Evolutionary conservation across 2,329 filamentous ascomycete genomes (phyloP).

Genomic region (Xylariaceae sp.): DNA sequence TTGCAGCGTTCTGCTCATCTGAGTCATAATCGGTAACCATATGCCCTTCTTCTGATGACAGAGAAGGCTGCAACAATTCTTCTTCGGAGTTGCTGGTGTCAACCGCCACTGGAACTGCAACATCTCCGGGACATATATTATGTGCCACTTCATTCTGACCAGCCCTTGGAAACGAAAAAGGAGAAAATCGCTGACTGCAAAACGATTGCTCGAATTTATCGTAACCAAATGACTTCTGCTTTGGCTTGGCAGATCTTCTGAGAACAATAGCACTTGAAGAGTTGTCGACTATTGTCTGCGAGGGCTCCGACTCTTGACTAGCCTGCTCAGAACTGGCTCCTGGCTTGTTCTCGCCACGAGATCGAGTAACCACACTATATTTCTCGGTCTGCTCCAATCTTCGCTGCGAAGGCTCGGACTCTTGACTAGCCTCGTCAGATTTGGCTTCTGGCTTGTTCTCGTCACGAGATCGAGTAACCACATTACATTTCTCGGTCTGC

Average conservation of each 20-base stretch:
- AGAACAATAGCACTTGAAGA: not conserved
- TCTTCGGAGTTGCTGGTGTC: not conserved
- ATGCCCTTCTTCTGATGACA: not conserved
- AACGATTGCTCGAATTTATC: not conserved
- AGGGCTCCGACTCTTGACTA: not conserved
- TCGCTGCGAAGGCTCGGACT: not conserved
- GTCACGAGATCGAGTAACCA: constrained; percentile 8
- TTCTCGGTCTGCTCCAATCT: constrained; percentile 5
- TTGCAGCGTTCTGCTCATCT: not conserved
- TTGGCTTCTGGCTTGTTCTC: constrained; percentile 1
- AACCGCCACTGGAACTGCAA: not conserved
- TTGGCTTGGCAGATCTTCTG: not conserved
- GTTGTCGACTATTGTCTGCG: not conserved
- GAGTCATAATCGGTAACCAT: not conserved
- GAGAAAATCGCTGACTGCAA: not conserved
- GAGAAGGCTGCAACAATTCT: not conserved
- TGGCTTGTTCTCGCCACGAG: not conserved
- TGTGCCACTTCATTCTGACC: not conserved
- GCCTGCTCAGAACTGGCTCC: not conserved
- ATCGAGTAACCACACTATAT: constrained; percentile 11
- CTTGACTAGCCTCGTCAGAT: not conserved
- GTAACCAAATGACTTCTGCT: not conserved
- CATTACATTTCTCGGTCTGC: constrained; percentile 1
- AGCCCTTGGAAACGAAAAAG: not conserved
- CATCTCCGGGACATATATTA: not conserved